Evolutionary conservation across 306 rosid genomes (phyloP).

Genomic region (Ormosia emarginata): DNA sequence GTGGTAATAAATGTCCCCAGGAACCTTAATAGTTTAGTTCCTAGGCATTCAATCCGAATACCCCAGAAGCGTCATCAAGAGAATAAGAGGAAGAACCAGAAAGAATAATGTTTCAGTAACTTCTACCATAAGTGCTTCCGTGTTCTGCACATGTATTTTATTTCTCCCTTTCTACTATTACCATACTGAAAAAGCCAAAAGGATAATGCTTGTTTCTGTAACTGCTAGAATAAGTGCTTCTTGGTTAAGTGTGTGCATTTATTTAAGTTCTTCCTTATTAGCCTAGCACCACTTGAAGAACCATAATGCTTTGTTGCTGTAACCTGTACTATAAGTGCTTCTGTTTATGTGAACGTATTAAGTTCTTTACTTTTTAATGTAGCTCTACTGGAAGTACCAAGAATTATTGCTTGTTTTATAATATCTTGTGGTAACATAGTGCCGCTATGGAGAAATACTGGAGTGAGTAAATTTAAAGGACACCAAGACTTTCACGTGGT

Average conservation of each 20-base stretch:
- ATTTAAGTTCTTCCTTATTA: not conserved
- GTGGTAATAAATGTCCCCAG: slow-evolving; percentile 21
- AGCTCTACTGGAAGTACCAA: not conserved
- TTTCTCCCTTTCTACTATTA: not conserved
- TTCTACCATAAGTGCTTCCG: not conserved
- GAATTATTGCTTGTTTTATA: not conserved
- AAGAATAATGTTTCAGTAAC: not conserved
- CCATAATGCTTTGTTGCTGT: slow-evolving; percentile 4
- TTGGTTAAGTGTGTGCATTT: not conserved
- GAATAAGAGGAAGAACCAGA: not conserved
- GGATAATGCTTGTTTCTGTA: not conserved
- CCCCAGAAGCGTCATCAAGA: slow-evolving; percentile 5
- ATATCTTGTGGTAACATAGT: too few species aligned
- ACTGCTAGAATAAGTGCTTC: slow-evolving; percentile 20
- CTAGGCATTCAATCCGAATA: not conserved
- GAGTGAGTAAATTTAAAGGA: too few species aligned
- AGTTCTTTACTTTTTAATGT: not conserved
- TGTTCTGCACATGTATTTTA: not conserved
- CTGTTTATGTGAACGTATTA: not conserved
- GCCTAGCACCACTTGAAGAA: slow-evolving; percentile 12
- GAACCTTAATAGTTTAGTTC: slow-evolving; percentile 23
- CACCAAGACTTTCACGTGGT: too few species aligned
- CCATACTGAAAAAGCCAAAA: not conserved
- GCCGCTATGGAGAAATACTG: too few species aligned
- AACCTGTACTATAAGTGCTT: not conserved